Evolutionary conservation across 2,329 filamentous ascomycete species (phyloP).

Genomic region (Neofusicoccum laricinum): DNA sequence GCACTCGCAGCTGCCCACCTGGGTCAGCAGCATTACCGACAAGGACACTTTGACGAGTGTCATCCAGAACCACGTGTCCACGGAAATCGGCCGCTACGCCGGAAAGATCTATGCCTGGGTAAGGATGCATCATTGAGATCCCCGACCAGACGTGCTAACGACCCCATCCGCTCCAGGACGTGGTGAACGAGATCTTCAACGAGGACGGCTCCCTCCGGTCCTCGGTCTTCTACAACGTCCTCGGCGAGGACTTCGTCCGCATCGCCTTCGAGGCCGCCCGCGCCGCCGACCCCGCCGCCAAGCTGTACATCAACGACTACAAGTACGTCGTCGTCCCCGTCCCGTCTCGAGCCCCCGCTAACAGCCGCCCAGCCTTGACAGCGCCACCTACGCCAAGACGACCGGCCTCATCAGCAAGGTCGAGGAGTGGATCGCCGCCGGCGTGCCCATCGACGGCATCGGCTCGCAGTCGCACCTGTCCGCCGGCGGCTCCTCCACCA

Average conservation of each 20-base stretch:
- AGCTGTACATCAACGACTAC: conserved; percentile 74
- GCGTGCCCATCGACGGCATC: conserved; percentile 65
- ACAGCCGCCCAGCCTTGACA: conserved; percentile 55
- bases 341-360: no score
- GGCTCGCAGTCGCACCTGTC: conserved; percentile 58
- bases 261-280: conserved; percentile 71
- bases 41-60: conserved; percentile 52
- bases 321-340: no score
- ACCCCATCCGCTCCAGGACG: conserved; percentile 41
- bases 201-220: conserved; percentile 58
- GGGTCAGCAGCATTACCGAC: conserved; percentile 58
- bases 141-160: no score
- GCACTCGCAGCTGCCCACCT: conserved; percentile 53
- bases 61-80: conserved; percentile 59
- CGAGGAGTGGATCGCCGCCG: conserved; percentile 60
- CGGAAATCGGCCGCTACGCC: conserved; percentile 58
- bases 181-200: conserved; percentile 64
- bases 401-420: conserved; percentile 57
- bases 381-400: conserved; percentile 57
- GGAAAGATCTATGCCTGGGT: conserved; percentile 60
- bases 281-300: conserved; percentile 63
- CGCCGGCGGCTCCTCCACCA: conserved; percentile 45
- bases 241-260: conserved; percentile 67
- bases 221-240: conserved; percentile 64
- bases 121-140: conserved; percentile 23